Evolutionary conservation across 305 asterid species (phyloP).

Genomic region (Solanum chacoense): DNA sequence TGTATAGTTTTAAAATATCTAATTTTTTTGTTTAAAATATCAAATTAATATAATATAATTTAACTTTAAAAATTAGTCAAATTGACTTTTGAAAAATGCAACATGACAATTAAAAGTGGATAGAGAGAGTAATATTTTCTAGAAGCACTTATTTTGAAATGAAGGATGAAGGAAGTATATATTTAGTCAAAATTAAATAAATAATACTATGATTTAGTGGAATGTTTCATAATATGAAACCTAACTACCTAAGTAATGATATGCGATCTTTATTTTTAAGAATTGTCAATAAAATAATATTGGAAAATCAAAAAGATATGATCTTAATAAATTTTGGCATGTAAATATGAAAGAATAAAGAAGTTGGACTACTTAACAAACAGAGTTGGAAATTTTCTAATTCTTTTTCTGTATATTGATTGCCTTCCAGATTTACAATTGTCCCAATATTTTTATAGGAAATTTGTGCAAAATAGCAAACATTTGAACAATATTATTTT

Average conservation of each 20-base stretch:
- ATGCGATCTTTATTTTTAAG: not conserved
- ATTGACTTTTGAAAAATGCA: too few relatives aligned
- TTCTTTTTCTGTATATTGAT: not conserved
- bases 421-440: not conserved
- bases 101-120: too few relatives aligned
- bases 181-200: too few relatives aligned
- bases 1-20: too few relatives aligned
- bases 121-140: too few relatives aligned
- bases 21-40: too few relatives aligned
- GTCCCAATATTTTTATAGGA: too few relatives aligned
- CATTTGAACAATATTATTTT: not conserved
- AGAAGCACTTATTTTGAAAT: too few relatives aligned
- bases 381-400: not conserved
- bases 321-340: not conserved
- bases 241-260: not conserved
- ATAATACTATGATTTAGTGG: not conserved
- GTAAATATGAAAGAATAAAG: not conserved
- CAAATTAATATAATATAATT: too few relatives aligned
- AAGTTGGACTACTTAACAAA: not conserved
- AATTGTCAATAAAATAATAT: not conserved
- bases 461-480: not conserved
- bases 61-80: too few relatives aligned
- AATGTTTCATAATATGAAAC: not conserved
- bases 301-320: not conserved
- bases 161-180: too few relatives aligned